phyloP scores from a whole-genome alignment of 1,139 yeast genomes.

The Blastobotrys niveus region DNA sequence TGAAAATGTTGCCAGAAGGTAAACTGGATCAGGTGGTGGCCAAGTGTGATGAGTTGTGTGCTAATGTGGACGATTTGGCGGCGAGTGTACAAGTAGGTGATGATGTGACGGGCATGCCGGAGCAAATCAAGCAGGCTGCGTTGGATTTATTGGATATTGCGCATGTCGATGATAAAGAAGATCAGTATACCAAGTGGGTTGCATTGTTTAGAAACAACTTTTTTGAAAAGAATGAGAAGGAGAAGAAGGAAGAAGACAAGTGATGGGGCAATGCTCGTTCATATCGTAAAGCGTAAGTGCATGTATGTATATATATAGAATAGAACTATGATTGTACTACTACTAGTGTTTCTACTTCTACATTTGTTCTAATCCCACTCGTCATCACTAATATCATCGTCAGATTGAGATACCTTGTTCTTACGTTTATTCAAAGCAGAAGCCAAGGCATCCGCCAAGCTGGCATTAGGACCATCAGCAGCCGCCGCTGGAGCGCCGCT shows the following conservation, averaged over 20 bases:
- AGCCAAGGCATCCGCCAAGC: conserved; percentile 80
- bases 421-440: conserved; percentile 80
- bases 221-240: conserved; percentile 6
- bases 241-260: background rate
- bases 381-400: conserved; percentile 76
- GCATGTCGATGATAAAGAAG: conserved; percentile 14
- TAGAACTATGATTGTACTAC: no score
- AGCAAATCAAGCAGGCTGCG: conserved; percentile 3
- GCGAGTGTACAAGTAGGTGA: conserved; percentile 13
- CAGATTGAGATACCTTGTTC: conserved; percentile 74
- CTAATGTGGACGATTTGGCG: conserved; percentile 16
- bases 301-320: no score
- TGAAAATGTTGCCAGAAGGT: conserved; percentile 5
- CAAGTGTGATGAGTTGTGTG: conserved; percentile 13
- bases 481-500: conserved; percentile 36
- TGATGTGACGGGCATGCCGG: background rate
- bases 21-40: conserved; percentile 10
- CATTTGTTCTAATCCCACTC: conserved; percentile 44
- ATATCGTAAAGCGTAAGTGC: no score
- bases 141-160: background rate
- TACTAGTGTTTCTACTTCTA: background rate
- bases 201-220: conserved; percentile 15
- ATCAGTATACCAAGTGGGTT: conserved; percentile 18
- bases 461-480: conserved; percentile 46
- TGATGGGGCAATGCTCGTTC: no score